These are phyloP conservation scores for Fusarium sp. DNA, from an alignment of 2,329 filamentous ascomycete genomes.

Conservation along the genomic window DNA sequence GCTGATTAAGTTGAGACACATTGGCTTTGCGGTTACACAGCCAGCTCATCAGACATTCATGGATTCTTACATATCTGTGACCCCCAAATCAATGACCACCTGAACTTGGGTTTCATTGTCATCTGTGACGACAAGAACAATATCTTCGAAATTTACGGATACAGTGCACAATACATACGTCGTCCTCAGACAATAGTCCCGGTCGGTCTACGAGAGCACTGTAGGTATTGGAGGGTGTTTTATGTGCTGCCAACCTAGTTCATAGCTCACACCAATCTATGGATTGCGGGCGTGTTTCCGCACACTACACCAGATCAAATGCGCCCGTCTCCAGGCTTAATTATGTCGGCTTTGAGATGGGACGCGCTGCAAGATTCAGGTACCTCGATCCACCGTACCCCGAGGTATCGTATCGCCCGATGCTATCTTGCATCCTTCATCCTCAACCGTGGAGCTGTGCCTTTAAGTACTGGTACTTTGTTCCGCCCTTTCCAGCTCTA, in stretches of 20 bases:
- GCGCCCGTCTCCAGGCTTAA: constrained; percentile 8
- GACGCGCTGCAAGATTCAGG: constrained; percentile 32
- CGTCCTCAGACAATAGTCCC: constrained; percentile 2
- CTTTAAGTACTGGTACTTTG: constrained; percentile 1
- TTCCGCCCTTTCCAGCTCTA: constrained; percentile 1
- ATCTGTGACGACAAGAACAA: constrained; percentile 3
- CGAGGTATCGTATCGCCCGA: constrained; percentile 24
- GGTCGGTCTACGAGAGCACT: not conserved
- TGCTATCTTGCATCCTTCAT: constrained; percentile 11
- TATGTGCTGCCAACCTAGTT: not conserved
- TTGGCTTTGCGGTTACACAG: constrained; percentile 39
- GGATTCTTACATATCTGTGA: constrained; percentile 22
- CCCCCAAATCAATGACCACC: constrained; percentile 12
- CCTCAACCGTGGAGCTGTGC: not conserved
- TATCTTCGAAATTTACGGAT: constrained; percentile 9
- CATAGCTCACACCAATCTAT: not conserved
- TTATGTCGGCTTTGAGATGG: constrained; percentile 23
- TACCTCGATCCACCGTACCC: constrained; percentile 32
- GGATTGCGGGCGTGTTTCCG: constrained; percentile 5
- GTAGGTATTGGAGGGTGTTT: not conserved
- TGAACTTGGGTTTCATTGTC: not conserved
- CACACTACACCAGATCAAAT: constrained; percentile 24
- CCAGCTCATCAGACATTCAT: constrained; percentile 42
- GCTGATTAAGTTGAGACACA: constrained; percentile 20
- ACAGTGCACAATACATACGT: not conserved